These are phyloP conservation scores for Rheum nobile DNA, from an alignment of 148 eudicot genomes.

Conservation along the genomic window DNA sequence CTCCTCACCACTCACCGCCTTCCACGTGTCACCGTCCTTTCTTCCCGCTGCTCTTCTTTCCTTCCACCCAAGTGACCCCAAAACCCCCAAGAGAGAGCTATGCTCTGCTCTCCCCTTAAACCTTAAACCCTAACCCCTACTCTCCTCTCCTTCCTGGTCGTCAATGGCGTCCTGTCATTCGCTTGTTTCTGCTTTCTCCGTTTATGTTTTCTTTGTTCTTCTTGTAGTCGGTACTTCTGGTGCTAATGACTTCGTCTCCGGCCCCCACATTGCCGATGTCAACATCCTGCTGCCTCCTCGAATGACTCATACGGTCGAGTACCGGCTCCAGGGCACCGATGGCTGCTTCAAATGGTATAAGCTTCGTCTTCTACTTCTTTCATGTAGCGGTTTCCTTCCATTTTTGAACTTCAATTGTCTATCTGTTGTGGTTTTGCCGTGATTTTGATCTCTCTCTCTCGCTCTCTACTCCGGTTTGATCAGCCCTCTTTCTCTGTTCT, in stretches of 20 bases:
- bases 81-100: background rate
- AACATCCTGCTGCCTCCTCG: constrained; percentile 77
- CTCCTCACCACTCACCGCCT: background rate
- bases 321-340: constrained; percentile 67
- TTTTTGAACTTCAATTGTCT: background rate
- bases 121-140: background rate
- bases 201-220: background rate
- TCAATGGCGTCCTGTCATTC: constrained; percentile 3
- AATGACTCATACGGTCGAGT: constrained; percentile 77
- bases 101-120: constrained; percentile 6
- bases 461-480: too few species aligned
- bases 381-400: background rate
- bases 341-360: constrained; percentile 87
- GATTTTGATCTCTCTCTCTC: too few species aligned
- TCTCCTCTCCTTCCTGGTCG: constrained; percentile 1
- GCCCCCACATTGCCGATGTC: constrained; percentile 83
- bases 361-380: background rate
- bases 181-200: background rate
- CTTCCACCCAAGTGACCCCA: background rate
- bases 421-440: too few species aligned
- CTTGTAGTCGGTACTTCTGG: background rate
- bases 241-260: constrained; percentile 21
- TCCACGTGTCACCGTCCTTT: background rate
- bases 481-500: too few species aligned
- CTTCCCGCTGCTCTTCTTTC: background rate